Evolutionary conservation across 2,329 filamentous ascomycete genomes (phyloP).

Genomic region (Ceratocystis destructans): DNA sequence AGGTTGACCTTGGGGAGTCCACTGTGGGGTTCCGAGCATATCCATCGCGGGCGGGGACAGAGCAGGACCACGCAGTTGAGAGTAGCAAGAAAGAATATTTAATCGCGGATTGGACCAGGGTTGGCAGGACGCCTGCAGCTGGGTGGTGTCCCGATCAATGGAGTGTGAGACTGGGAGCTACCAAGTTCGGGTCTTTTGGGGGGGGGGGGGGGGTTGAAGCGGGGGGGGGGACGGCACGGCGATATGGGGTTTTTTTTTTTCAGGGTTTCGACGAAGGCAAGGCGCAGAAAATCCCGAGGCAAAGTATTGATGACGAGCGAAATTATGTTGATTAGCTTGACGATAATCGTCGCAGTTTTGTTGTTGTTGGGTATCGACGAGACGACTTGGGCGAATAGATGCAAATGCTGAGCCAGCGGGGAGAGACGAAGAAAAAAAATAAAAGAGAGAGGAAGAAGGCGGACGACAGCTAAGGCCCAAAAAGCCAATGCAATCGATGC

Average conservation of each 20-base stretch:
- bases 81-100: background rate
- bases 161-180: no score
- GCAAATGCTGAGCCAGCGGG: background rate
- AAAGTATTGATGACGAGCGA: no score
- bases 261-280: background rate
- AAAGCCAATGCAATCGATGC: background rate
- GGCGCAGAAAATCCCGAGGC: background rate
- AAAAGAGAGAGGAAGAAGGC: background rate
- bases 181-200: background rate
- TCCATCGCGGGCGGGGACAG: conserved; percentile 8
- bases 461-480: background rate
- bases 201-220: background rate
- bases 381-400: background rate
- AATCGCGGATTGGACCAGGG: background rate
- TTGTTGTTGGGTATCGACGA: background rate
- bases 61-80: background rate
- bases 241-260: no score
- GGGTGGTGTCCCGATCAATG: no score
- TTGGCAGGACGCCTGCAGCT: no score
- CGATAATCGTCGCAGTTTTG: background rate
- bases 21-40: conserved; percentile 25
- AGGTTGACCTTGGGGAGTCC: conserved; percentile 46
- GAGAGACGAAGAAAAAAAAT: no score
- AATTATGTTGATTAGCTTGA: no score
- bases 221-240: background rate